phyloP scores from a whole-genome alignment of 2,329 filamentous ascomycete genomes.

The Chaetomium sp. region DNA sequence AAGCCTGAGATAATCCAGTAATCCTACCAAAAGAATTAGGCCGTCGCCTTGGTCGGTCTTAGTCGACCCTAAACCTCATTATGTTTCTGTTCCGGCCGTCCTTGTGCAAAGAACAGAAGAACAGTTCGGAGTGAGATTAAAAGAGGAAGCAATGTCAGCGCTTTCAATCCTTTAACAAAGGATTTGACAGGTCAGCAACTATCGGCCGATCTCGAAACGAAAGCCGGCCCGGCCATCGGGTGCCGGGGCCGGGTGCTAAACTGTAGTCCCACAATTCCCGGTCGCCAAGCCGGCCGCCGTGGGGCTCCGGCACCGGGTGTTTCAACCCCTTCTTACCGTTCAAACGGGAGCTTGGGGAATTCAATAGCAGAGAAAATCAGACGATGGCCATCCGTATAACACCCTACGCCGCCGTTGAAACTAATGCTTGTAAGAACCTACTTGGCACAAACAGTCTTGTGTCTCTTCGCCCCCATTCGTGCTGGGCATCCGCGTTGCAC shows the following conservation, averaged over 20 bases:
- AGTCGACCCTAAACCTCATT: not conserved
- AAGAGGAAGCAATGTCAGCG: not conserved
- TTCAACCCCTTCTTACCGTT: not conserved
- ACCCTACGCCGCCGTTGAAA: not conserved
- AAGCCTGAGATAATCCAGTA: too few species aligned
- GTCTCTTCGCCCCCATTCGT: not conserved
- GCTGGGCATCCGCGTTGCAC: not conserved
- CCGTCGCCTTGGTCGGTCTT: too few species aligned
- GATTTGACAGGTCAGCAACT: not conserved
- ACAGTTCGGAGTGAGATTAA: not conserved
- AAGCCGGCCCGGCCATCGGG: not conserved
- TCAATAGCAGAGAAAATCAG: not conserved
- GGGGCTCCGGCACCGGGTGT: not conserved
- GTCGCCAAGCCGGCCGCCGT: slow-evolving; percentile 15
- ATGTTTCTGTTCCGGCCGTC: not conserved
- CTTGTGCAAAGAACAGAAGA: not conserved
- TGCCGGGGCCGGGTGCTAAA: slow-evolving; percentile 11
- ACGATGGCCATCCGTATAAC: not conserved
- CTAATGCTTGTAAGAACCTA: not conserved
- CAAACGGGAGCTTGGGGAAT: not conserved
- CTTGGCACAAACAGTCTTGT: not conserved
- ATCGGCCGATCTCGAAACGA: not conserved
- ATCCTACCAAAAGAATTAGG: too few species aligned
- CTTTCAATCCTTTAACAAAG: not conserved
- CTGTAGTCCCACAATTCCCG: not conserved